Evolutionary conservation across 176 grass and related monocot species (phyloP).

Genomic region (Aegilops bicornis): DNA sequence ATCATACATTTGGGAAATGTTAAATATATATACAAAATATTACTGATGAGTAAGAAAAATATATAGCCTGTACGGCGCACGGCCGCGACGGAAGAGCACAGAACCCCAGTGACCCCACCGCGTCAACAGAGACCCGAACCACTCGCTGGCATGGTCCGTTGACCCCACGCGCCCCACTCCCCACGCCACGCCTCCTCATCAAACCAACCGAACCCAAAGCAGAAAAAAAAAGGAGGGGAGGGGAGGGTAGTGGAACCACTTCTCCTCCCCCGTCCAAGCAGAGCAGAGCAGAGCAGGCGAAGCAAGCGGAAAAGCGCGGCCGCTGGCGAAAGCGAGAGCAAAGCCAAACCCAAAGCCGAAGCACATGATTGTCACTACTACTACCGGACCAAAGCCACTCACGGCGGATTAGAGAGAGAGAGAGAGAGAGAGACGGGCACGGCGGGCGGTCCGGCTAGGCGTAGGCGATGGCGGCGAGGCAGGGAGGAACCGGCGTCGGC

Average conservation of each 20-base stretch:
- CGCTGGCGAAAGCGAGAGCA: conserved; percentile 28
- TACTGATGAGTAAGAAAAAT: too few relatives aligned
- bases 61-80: neutral
- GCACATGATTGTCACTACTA: conserved; percentile 5
- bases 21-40: too few relatives aligned
- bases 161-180: neutral
- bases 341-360: conserved; percentile 24
- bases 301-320: conserved; percentile 35
- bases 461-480: conserved; percentile 33
- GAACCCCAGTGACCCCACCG: neutral
- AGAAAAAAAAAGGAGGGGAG: neutral
- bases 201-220: neutral
- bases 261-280: neutral
- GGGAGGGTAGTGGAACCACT: neutral
- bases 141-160: too few relatives aligned
- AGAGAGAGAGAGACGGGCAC: neutral
- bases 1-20: too few relatives aligned
- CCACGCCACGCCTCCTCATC: neutral
- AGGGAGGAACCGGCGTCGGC: neutral
- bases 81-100: neutral
- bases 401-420: neutral
- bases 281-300: conserved; percentile 8
- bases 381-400: neutral
- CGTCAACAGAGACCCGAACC: neutral
- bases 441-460: neutral